Base-by-base conservation (phyloP, 2,329 filamentous ascomycete genomes). In the Xylaria sp. region DNA sequence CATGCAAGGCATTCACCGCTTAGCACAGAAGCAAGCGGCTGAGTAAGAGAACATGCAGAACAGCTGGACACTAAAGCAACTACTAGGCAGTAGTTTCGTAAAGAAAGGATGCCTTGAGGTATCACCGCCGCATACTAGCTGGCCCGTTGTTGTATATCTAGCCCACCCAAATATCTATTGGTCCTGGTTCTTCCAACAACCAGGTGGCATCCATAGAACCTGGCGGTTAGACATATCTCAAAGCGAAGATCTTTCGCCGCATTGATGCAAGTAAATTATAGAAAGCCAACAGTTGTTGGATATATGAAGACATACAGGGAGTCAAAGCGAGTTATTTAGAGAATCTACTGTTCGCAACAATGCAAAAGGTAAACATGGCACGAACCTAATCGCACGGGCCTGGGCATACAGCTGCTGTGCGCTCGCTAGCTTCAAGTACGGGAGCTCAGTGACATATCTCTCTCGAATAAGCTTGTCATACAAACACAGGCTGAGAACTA, bases 391-490 rank as follows among this genome's bases (percentile, higher is more conserved):
- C 51, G 60, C 34, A 62, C 51, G 65, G 65, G 51, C 20, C 65
- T 60, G 25, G 55, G 46, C 28, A 18, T 60, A 50, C 41, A 64
- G 64, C 67, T 69, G 61, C 68, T 55, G 39, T 70, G 65, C 62
- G 44, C 62, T 65, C 62, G 44, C 62, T 65, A 70, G 68, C 62
- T 50, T 52, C 60, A 62, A 61, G 60, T 37, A 67, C 57, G 51
- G 56, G 41, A 46, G 39, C 60, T 62, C 50, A 55, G 60, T 54
- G 59, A 31, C 23, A 57, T 15, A 37, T 59, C 25, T 65, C 50
- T 59, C 25, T 65, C 50, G 46, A 52, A 58, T 58, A 46, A 58
- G 56, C 56, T 58, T n/a, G 25, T 46, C 23, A 28, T 44, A 31
- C 39, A 58, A 51, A 28, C 28, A 31, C 25, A 48, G 56, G 57